Conservation (phyloP, 306 rosid genomes). For the Vigna unguiculata region DNA sequence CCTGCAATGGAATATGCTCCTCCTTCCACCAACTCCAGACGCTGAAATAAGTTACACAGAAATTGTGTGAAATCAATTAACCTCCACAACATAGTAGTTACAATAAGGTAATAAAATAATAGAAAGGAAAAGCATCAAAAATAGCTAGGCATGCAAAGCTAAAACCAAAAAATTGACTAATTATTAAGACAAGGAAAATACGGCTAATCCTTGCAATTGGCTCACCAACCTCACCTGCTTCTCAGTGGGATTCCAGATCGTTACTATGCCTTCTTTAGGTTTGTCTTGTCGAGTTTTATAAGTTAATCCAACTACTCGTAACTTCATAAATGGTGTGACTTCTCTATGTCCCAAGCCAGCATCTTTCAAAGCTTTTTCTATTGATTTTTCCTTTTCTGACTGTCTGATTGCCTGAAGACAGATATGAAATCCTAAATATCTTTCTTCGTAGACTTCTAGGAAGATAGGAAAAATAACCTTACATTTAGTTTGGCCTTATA, state of each 20-base stretch:
- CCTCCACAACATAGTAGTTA: slow-evolving; percentile 20
- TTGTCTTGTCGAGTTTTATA: slow-evolving; percentile 52
- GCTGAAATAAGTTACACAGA: slow-evolving; percentile 57
- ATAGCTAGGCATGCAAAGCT: slow-evolving; percentile 7
- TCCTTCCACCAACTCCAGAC: slow-evolving; percentile 83
- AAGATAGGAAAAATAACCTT: slow-evolving; percentile 43
- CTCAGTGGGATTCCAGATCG: slow-evolving; percentile 91
- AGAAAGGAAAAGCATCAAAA: not conserved
- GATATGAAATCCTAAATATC: slow-evolving; percentile 44
- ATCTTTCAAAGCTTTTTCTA: slow-evolving; percentile 78
- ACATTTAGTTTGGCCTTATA: slow-evolving; percentile 83
- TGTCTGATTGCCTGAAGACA: slow-evolving; percentile 71
- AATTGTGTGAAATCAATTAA: slow-evolving; percentile 36
- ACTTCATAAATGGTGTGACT: slow-evolving; percentile 78
- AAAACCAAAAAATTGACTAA: slow-evolving; percentile 7
- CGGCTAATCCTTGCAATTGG: slow-evolving; percentile 25
- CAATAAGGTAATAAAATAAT: slow-evolving; percentile 10
- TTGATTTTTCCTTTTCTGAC: slow-evolving; percentile 72
- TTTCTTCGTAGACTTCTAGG: slow-evolving; percentile 38
- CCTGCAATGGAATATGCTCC: slow-evolving; percentile 75
- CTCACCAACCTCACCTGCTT: slow-evolving; percentile 81
- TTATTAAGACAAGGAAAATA: not conserved
- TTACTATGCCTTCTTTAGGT: slow-evolving; percentile 75
- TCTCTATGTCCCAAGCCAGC: slow-evolving; percentile 73
- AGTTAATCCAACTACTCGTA: slow-evolving; percentile 80